Percentiles rank a stretch among this genome's conserved stretches.
phyloP scores from a whole-genome alignment of 805 yeast genomes.

The Barnettozyma sucrosica region DNA sequence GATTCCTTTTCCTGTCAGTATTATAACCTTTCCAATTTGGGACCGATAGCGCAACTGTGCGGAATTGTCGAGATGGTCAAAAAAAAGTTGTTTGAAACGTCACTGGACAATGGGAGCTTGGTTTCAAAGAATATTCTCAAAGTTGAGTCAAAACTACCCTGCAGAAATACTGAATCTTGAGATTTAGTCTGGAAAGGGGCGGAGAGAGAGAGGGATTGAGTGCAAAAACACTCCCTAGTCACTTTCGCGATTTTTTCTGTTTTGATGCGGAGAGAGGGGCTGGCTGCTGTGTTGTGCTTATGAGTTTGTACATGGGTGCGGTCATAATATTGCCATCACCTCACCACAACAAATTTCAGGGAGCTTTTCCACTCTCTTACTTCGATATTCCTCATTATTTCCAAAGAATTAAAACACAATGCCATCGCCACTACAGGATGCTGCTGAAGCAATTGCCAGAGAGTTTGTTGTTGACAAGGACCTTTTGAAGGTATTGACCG shows the following conservation, averaged over 20 bases:
- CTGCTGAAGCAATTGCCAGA: constrained; percentile 16
- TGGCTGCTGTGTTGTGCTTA: not conserved
- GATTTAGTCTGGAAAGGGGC: no score
- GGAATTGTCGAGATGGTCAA: not conserved
- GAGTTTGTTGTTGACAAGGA: constrained; percentile 19
- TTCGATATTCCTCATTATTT: no score
- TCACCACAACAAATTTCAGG: not conserved
- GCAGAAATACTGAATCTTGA: no score
- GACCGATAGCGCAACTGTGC: not conserved
- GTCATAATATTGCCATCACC: not conserved
- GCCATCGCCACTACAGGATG: constrained; percentile 8
- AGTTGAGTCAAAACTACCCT: no score
- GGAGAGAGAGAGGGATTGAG: no score
- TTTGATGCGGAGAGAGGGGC: not conserved
- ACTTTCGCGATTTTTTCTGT: not conserved
- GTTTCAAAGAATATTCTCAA: not conserved
- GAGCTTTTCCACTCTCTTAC: not conserved
- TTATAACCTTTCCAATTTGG: not conserved
- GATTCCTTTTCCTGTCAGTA: no score
- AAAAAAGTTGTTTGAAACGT: no score
- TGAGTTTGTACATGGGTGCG: no score
- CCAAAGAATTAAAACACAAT: not conserved
- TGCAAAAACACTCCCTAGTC: no score
- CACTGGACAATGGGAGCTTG: no score
- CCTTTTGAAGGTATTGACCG: constrained; percentile 27